Conservation (phyloP, 73 alveolate genomes). For the Tetrahymena borealis region DNA sequence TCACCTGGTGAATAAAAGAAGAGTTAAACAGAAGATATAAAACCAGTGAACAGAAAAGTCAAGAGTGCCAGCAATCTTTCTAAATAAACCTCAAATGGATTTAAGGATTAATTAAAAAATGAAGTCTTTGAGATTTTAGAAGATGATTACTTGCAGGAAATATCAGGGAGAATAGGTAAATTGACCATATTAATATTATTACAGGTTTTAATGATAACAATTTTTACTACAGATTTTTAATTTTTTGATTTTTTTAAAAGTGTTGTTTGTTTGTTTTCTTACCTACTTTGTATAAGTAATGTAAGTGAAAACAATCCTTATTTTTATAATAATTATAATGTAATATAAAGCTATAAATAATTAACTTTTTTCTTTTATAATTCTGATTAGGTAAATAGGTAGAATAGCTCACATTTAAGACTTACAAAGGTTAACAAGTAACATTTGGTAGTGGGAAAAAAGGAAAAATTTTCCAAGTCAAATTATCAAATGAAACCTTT, state of each 20-base stretch:
- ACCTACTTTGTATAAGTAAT: no score
- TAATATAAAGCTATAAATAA: background rate
- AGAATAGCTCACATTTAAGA: background rate
- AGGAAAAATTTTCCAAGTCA: background rate
- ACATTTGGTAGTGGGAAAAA: background rate
- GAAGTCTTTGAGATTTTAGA: background rate
- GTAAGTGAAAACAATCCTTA: no score
- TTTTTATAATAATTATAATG: background rate
- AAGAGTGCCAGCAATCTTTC: background rate
- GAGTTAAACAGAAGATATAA: background rate
- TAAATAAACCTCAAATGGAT: background rate
- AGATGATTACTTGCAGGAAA: background rate
- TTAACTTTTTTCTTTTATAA: background rate
- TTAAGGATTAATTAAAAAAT: background rate
- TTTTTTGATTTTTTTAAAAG: background rate
- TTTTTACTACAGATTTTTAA: background rate
- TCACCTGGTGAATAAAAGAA: background rate
- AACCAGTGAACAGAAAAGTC: background rate
- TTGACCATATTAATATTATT: background rate
- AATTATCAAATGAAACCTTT: background rate
- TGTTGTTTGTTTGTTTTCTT: background rate
- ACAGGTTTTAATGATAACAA: background rate
- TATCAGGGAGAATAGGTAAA: background rate
- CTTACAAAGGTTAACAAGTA: background rate
- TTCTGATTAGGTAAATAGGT: background rate